Evolutionary conservation across 257 asterid genomes (phyloP).

Genomic region (Solanum chiquidenum): DNA sequence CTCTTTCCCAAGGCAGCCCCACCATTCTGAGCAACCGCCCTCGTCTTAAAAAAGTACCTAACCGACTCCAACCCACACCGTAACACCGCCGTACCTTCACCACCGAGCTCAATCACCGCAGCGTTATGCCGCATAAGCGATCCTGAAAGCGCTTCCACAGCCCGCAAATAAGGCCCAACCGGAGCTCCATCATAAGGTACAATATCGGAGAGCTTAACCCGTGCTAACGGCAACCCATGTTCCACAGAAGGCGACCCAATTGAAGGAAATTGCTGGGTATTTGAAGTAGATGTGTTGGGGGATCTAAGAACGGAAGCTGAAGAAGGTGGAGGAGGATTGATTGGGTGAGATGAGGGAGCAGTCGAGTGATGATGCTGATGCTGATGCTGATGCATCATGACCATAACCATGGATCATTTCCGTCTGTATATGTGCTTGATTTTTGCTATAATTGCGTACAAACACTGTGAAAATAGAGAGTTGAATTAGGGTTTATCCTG

Average conservation of each 20-base stretch:
- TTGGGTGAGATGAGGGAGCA: constrained; percentile 8
- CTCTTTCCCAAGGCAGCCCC: constrained; percentile 15
- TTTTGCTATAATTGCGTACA: neutral
- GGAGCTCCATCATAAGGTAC: constrained; percentile 86
- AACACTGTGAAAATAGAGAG: neutral
- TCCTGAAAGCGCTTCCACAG: constrained; percentile 68
- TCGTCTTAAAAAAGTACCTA: constrained; percentile 54
- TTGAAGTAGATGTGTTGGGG: constrained; percentile 10
- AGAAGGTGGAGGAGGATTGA: constrained; percentile 13
- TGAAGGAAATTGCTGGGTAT: constrained; percentile 1
- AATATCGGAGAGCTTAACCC: constrained; percentile 66
- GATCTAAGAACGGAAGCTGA: constrained; percentile 16
- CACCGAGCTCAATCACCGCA: constrained; percentile 64
- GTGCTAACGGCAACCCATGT: constrained; percentile 4
- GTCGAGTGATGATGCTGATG: constrained; percentile 11
- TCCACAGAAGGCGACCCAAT: constrained; percentile 1
- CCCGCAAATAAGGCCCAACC: constrained; percentile 35
- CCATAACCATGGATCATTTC: constrained; percentile 21
- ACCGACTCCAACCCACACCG: constrained; percentile 78
- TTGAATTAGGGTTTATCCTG: neutral
- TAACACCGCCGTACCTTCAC: constrained; percentile 59
- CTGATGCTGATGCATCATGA: constrained; percentile 25
- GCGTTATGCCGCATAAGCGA: constrained; percentile 90
- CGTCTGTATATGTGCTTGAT: neutral
- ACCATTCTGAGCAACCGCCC: constrained; percentile 13